These are phyloP conservation scores for Amaranthus cruentus DNA, from an alignment of 148 eudicot species.

Conservation along the genomic window DNA sequence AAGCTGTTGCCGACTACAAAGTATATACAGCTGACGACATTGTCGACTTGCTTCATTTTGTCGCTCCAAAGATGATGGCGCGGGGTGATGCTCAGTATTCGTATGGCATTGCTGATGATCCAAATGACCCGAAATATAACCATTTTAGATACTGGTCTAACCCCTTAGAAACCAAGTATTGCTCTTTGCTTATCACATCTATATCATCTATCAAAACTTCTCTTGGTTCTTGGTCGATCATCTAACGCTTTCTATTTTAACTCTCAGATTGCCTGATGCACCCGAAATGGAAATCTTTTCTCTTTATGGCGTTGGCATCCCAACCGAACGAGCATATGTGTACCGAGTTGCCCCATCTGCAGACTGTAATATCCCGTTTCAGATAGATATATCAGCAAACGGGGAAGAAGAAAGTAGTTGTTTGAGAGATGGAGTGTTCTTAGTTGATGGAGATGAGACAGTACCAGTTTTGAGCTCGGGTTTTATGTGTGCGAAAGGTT, in stretches of 20 bases:
- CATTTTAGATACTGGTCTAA: conserved; percentile 96
- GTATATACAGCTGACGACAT: conserved; percentile 70
- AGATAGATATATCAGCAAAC: conserved; percentile 67
- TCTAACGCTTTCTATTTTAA: background rate
- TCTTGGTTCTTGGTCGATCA: background rate
- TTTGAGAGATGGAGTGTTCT: conserved; percentile 64
- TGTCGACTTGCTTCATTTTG: conserved; percentile 67
- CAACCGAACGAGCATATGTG: conserved; percentile 86
- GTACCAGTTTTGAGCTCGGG: conserved; percentile 91
- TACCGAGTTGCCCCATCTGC: conserved; percentile 55
- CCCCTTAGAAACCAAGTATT: conserved; percentile 85
- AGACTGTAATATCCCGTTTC: conserved; percentile 85
- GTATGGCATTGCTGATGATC: conserved; percentile 84
- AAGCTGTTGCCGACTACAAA: conserved; percentile 80
- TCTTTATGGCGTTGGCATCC: conserved; percentile 87
- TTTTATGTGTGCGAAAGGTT: conserved; percentile 90
- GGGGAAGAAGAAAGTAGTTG: conserved; percentile 39
- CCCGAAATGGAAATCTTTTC: conserved; percentile 91
- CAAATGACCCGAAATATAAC: conserved; percentile 72
- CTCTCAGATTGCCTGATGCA: conserved; percentile 84
- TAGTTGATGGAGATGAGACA: conserved; percentile 86
- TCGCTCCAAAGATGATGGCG: conserved; percentile 93
- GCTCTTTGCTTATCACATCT: background rate
- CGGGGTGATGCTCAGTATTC: conserved; percentile 85
- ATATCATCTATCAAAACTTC: background rate